A percentile compares a stretch with the other conserved stretches of the same genome.
These are phyloP conservation scores for Huntiella moniliformis DNA, from an alignment of 2,329 filamentous ascomycete genomes.

Conservation along the genomic window DNA sequence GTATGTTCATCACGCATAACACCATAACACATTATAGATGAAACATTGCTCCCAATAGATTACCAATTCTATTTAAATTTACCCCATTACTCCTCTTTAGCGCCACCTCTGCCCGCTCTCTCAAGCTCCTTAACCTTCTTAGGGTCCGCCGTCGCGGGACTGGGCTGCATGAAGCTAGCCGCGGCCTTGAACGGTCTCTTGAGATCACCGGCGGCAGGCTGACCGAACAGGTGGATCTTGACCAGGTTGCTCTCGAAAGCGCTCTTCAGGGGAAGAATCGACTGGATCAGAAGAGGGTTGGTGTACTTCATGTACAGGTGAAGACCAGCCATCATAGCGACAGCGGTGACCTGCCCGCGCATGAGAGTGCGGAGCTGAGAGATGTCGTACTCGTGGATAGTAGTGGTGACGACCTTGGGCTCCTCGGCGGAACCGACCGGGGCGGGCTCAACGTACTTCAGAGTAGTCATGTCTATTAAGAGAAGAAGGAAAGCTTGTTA, in stretches of 20 bases:
- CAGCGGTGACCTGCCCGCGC: constrained; percentile 84
- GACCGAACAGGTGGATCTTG: constrained; percentile 84
- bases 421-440: constrained; percentile 87
- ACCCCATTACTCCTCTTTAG: constrained; percentile 46
- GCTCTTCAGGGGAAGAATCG: constrained; percentile 91
- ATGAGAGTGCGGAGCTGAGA: constrained; percentile 65
- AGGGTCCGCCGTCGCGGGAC: constrained; percentile 74
- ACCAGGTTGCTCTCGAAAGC: constrained; percentile 88
- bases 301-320: constrained; percentile 99
- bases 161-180: constrained; percentile 64
- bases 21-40: not conserved
- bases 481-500: constrained; percentile 11
- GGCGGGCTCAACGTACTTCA: constrained; percentile 96
- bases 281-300: constrained; percentile 96
- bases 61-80: too few species aligned
- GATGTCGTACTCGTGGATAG: constrained; percentile 85
- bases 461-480: constrained; percentile 67
- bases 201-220: constrained; percentile 73
- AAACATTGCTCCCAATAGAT: not conserved
- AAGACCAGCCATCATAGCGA: constrained; percentile 98
- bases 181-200: constrained; percentile 88
- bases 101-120: constrained; percentile 52
- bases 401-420: constrained; percentile 90
- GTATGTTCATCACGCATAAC: not conserved
- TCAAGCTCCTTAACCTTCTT: constrained; percentile 67